Conservation (phyloP, 495 filamentous ascomycete species). For the Ascobolus immersus region DNA sequence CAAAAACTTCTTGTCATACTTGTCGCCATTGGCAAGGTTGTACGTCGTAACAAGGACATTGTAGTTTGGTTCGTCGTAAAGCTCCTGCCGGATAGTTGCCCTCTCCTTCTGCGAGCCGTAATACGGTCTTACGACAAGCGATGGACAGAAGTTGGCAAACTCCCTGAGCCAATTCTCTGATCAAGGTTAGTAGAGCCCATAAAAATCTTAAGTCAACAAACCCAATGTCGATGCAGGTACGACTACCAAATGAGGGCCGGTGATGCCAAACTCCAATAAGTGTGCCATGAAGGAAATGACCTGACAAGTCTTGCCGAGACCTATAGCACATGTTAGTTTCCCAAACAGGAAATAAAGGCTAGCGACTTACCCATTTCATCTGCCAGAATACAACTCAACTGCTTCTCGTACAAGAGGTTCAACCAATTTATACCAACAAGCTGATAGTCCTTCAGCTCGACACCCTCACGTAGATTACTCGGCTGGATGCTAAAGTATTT, state of each 20-base stretch:
- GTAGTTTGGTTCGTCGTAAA: constrained; percentile 35
- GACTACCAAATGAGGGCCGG: constrained; percentile 64
- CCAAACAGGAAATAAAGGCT: background rate
- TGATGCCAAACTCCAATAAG: constrained; percentile 37
- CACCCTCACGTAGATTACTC: constrained; percentile 38
- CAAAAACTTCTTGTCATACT: constrained; percentile 43
- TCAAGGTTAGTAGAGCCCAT: constrained; percentile 1
- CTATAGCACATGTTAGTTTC: constrained; percentile 6
- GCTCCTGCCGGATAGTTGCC: constrained; percentile 35
- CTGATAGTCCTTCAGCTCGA: constrained; percentile 73
- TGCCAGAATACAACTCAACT: constrained; percentile 66
- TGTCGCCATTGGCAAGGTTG: constrained; percentile 37
- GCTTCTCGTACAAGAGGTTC: constrained; percentile 45
- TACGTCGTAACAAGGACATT: constrained; percentile 88
- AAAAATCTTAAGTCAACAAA: constrained; percentile 1
- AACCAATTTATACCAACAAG: constrained; percentile 90
- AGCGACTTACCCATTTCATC: constrained; percentile 56
- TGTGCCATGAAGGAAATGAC: constrained; percentile 81
- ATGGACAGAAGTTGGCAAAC: constrained; percentile 65
- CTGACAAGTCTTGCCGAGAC: constrained; percentile 88
- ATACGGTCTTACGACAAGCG: constrained; percentile 51
- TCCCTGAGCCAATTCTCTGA: constrained; percentile 88
- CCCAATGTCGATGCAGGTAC: constrained; percentile 67
- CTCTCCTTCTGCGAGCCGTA: constrained; percentile 42
- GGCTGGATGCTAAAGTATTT: constrained; percentile 36